phyloP scores from a whole-genome alignment of 2,329 filamentous ascomycete genomes.

The Pseudopyricularia cyperi region DNA sequence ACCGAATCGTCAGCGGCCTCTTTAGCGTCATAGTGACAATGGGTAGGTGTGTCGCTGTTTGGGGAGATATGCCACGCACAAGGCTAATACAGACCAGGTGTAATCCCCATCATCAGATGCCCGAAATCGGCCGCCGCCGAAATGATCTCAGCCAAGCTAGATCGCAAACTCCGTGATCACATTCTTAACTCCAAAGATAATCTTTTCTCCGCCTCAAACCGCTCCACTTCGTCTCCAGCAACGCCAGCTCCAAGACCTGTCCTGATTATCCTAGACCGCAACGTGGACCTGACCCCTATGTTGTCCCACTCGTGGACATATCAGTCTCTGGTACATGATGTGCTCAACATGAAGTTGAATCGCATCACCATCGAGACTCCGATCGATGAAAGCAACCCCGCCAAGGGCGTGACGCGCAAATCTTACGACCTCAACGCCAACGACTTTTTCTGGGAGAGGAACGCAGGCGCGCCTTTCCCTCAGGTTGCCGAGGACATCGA shows the following conservation, averaged over 20 bases:
- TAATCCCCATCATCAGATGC: slow-evolving; percentile 90
- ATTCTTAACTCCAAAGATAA: slow-evolving; percentile 97
- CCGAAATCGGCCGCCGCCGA: slow-evolving; percentile 88
- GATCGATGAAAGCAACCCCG: slow-evolving; percentile 61
- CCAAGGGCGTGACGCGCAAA: slow-evolving; percentile 69
- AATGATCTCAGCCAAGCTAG: slow-evolving; percentile 85
- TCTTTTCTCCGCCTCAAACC: slow-evolving; percentile 60
- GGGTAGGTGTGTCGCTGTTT: slow-evolving; percentile 39
- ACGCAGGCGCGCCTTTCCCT: slow-evolving; percentile 81
- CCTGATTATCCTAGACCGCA: slow-evolving; percentile 85
- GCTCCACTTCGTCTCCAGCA: slow-evolving; percentile 42
- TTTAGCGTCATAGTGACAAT: slow-evolving; percentile 98
- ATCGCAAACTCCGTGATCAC: slow-evolving; percentile 91
- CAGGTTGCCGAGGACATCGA: slow-evolving; percentile 92
- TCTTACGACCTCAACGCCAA: slow-evolving; percentile 79
- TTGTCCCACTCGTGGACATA: slow-evolving; percentile 83
- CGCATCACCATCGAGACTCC: slow-evolving; percentile 85
- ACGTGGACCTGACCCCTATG: slow-evolving; percentile 94
- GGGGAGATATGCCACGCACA: neutral
- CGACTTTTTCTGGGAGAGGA: slow-evolving; percentile 95
- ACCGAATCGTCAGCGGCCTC: slow-evolving; percentile 87
- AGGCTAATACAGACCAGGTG: slow-evolving; percentile 37
- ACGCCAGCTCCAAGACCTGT: slow-evolving; percentile 71
- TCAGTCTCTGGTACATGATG: slow-evolving; percentile 67
- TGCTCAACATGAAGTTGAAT: slow-evolving; percentile 48